A percentile compares a stretch with the other conserved stretches of the same genome.
phyloP scores from a whole-genome alignment of 768 basidiomycete species.

The Tylopilus intermedius region DNA sequence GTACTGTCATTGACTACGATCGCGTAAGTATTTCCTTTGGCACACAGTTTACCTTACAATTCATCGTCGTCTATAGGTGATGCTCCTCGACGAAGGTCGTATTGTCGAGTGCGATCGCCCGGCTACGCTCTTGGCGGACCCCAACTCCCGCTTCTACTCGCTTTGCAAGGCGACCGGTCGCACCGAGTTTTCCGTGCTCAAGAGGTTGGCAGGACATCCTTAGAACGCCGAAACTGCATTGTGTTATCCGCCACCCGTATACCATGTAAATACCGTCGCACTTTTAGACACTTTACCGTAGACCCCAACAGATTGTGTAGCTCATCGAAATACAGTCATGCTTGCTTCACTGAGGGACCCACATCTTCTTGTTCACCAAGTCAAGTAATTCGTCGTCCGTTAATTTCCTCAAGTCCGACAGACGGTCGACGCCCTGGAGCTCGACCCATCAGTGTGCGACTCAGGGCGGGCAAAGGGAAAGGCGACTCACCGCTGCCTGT shows the following conservation, averaged over 20 bases:
- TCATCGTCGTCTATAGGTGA: slow-evolving; percentile 43
- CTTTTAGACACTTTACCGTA: background rate
- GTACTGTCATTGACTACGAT: slow-evolving; percentile 82
- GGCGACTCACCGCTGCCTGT: slow-evolving; percentile 58
- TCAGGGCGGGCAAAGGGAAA: slow-evolving; percentile 15
- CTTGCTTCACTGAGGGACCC: slow-evolving; percentile 45
- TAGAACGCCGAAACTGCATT: background rate
- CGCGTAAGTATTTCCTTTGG: slow-evolving; percentile 42
- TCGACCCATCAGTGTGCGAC: slow-evolving; percentile 1
- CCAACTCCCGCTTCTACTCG: slow-evolving; percentile 56
- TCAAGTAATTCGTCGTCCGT: slow-evolving; percentile 50
- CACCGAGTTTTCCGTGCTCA: slow-evolving; percentile 63
- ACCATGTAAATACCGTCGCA: slow-evolving; percentile 8
- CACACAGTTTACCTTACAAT: slow-evolving; percentile 1
- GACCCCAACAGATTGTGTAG: background rate
- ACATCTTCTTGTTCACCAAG: slow-evolving; percentile 65
- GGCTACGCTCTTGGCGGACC: slow-evolving; percentile 47
- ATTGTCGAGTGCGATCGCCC: slow-evolving; percentile 78
- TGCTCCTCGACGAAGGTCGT: slow-evolving; percentile 72
- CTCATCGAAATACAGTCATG: background rate
- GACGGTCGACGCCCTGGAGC: slow-evolving; percentile 50
- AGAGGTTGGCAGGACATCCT: slow-evolving; percentile 51
- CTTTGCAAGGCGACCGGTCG: slow-evolving; percentile 73
- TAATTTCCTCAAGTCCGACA: slow-evolving; percentile 48
- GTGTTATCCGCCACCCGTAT: background rate